Conservation (phyloP, 257 asterid genomes). For the Solanum sitiens region DNA sequence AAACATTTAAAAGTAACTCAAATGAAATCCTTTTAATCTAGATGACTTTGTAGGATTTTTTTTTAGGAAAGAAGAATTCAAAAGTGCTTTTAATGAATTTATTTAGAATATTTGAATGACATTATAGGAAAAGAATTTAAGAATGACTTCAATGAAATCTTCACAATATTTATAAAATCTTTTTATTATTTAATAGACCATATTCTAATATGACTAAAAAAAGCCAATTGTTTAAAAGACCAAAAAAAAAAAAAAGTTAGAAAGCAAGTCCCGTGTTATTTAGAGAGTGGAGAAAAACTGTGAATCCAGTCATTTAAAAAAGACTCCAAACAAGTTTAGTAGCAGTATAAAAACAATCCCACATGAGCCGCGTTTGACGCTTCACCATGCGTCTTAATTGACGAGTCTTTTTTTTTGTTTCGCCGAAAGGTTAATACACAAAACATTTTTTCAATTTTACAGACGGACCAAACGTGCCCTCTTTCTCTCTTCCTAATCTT, state of each 20-base stretch:
- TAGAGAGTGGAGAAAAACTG: neutral
- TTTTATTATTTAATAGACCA: neutral
- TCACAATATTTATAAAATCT: neutral
- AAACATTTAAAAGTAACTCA: neutral
- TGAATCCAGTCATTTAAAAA: neutral
- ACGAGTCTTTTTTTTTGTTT: neutral
- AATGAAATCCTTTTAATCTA: neutral
- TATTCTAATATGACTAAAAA: neutral
- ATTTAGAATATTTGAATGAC: neutral
- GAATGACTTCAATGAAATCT: neutral
- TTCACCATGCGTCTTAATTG: neutral
- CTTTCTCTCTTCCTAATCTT: neutral
- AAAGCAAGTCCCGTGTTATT: neutral
- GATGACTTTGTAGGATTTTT: neutral
- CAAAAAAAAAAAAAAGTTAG: neutral
- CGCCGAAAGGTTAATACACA: neutral
- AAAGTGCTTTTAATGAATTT: neutral
- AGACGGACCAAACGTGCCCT: constrained; percentile 15
- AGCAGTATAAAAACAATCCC: neutral
- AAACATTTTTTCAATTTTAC: neutral
- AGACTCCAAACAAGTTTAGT: neutral
- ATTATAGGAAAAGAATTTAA: neutral
- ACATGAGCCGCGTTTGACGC: neutral
- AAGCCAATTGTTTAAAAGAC: neutral
- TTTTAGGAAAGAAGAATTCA: neutral